Evolutionary conservation across 345 rosid genomes (phyloP).

Genomic region (Populus simonii): DNA sequence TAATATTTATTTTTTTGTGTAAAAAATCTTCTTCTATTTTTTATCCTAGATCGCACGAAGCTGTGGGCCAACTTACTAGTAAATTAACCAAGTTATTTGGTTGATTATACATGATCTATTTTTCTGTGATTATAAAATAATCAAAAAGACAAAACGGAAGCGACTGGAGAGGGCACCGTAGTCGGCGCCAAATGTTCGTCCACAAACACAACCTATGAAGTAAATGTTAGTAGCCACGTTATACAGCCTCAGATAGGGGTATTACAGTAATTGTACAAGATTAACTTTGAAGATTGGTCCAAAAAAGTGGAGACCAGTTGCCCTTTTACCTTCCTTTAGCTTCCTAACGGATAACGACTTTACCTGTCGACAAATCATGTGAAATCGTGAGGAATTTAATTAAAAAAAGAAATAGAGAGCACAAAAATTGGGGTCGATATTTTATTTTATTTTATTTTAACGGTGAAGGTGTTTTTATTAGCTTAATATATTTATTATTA

Average conservation of each 20-base stretch:
- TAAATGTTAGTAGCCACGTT: neutral
- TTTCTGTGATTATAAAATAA: no score
- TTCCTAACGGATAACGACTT: slow-evolving; percentile 53
- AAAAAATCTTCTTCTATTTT: no score
- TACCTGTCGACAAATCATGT: slow-evolving; percentile 61
- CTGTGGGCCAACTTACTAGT: no score
- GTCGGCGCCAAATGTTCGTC: no score
- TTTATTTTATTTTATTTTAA: neutral
- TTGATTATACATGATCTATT: no score
- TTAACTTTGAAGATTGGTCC: slow-evolving; percentile 33
- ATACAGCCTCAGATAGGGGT: slow-evolving; percentile 25
- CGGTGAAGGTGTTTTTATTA: no score
- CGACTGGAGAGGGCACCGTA: no score
- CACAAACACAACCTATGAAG: neutral
- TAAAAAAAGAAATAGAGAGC: neutral
- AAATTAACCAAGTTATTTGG: no score
- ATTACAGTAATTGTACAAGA: slow-evolving; percentile 5
- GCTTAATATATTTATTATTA: no score
- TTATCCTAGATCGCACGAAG: no score
- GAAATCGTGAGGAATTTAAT: slow-evolving; percentile 10
- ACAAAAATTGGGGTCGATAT: neutral
- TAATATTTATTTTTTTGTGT: no score
- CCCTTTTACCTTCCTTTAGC: slow-evolving; percentile 29
- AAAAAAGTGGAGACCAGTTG: slow-evolving; percentile 43
- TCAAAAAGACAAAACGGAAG: no score